phyloP scores from a whole-genome alignment of 306 rosid genomes.

The Quercus dentata region DNA sequence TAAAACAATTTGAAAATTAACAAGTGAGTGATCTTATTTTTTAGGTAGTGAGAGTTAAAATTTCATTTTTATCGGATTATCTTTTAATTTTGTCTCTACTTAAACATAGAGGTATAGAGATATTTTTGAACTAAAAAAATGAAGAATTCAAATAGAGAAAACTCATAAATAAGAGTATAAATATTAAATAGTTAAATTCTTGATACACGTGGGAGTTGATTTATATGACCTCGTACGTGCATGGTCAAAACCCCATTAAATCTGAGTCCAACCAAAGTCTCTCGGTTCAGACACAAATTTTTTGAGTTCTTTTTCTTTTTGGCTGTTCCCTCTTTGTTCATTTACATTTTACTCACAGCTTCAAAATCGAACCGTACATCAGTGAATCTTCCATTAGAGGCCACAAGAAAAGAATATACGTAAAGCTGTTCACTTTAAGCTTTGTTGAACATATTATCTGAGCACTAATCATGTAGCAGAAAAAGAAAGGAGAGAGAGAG shows the following conservation, averaged over 20 bases:
- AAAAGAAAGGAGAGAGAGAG: neutral
- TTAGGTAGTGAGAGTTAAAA: too few species aligned
- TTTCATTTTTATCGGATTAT: fast-evolving
- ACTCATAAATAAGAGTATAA: fast-evolving
- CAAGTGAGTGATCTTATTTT: too few species aligned
- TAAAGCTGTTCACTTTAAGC: neutral
- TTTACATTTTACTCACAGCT: neutral
- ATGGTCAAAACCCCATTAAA: neutral
- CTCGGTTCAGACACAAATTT: constrained; percentile 11
- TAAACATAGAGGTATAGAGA: fast-evolving
- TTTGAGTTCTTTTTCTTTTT: neutral
- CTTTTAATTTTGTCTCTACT: fast-evolving
- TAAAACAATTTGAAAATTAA: too few species aligned
- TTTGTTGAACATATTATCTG: neutral
- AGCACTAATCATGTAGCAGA: constrained; percentile 30
- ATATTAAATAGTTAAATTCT: too few species aligned
- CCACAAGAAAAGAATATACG: constrained; percentile 12
- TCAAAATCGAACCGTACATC: neutral
- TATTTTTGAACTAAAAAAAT: too few species aligned
- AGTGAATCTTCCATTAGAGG: constrained; percentile 1
- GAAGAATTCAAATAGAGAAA: fast-evolving
- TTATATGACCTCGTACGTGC: neutral
- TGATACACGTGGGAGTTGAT: neutral
- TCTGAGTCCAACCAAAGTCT: neutral
- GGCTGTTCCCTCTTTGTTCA: neutral